Evolutionary conservation across 805 yeast genomes (phyloP).

Genomic region (Sugiyamaella floridensis): DNA sequence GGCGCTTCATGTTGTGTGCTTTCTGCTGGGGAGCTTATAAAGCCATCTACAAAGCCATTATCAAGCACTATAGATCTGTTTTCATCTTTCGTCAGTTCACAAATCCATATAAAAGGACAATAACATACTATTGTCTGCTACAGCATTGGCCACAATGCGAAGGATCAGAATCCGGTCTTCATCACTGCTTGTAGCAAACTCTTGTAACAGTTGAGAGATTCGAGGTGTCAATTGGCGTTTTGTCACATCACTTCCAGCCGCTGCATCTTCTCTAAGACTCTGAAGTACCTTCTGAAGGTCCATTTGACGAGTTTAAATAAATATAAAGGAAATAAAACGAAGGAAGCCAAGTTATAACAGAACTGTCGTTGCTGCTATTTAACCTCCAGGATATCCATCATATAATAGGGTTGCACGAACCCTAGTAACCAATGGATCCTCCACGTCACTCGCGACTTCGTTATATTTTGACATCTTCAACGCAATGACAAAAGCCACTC

Average conservation of each 20-base stretch:
- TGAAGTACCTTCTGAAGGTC: not conserved
- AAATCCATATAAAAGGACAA: not conserved
- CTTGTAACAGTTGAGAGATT: not conserved
- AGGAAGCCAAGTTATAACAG: too few relatives aligned
- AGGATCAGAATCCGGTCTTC: not conserved
- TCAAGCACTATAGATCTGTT: not conserved
- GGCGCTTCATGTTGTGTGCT: not conserved
- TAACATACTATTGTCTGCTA: slow-evolving; percentile 13
- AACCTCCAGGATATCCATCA: too few relatives aligned
- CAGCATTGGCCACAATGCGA: slow-evolving; percentile 14
- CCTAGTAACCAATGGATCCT: not conserved
- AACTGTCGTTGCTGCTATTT: too few relatives aligned
- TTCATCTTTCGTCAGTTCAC: not conserved
- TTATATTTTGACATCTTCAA: not conserved
- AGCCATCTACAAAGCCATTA: not conserved
- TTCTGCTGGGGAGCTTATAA: slow-evolving; percentile 2
- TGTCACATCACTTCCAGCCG: not conserved
- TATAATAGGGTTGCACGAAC: too few relatives aligned
- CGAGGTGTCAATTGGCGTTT: not conserved
- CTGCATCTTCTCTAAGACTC: not conserved
- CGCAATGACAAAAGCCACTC: slow-evolving; percentile 64
- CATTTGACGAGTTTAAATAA: too few relatives aligned
- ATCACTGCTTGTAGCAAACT: not conserved
- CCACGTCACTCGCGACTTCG: not conserved
- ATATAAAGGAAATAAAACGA: too few relatives aligned